Conservation (phyloP, 768 basidiomycete genomes). For the Xerocomus spinulosus region DNA sequence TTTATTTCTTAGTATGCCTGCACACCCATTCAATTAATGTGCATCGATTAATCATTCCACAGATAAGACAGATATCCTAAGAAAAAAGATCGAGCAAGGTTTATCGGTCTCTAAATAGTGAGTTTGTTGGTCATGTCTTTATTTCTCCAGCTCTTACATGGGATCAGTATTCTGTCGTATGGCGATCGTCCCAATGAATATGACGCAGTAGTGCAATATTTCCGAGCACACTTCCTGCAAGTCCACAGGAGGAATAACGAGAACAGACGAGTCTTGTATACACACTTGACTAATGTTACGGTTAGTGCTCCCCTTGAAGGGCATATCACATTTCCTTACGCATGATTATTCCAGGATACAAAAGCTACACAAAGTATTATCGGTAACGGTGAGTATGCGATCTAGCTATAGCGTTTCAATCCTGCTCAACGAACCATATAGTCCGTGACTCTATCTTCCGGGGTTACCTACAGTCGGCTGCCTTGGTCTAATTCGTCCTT, state of each 20-base stretch:
- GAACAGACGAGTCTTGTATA: constrained; percentile 74
- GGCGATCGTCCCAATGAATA: constrained; percentile 78
- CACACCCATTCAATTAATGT: not conserved
- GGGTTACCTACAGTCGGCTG: constrained; percentile 68
- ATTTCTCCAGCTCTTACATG: constrained; percentile 9
- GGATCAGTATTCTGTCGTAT: constrained; percentile 68
- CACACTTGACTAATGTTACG: constrained; percentile 77
- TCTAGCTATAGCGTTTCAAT: not conserved
- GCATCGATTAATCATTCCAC: not conserved
- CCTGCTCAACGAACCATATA: constrained; percentile 25
- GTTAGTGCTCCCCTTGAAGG: constrained; percentile 36
- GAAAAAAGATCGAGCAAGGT: constrained; percentile 64
- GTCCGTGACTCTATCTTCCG: constrained; percentile 75
- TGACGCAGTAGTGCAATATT: constrained; percentile 78
- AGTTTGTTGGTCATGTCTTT: constrained; percentile 19
- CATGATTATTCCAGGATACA: constrained; percentile 51
- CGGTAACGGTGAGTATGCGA: constrained; percentile 56
- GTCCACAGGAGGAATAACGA: constrained; percentile 75
- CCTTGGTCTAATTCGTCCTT: constrained; percentile 46
- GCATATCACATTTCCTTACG: constrained; percentile 1
- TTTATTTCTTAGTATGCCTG: constrained; percentile 51
- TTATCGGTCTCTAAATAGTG: constrained; percentile 77
- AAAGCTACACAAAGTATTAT: constrained; percentile 82
- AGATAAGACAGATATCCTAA: constrained; percentile 80
- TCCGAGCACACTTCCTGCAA: constrained; percentile 83